Conservation (phyloP, 352 stramenopile species). For the Pythium brassicae region DNA sequence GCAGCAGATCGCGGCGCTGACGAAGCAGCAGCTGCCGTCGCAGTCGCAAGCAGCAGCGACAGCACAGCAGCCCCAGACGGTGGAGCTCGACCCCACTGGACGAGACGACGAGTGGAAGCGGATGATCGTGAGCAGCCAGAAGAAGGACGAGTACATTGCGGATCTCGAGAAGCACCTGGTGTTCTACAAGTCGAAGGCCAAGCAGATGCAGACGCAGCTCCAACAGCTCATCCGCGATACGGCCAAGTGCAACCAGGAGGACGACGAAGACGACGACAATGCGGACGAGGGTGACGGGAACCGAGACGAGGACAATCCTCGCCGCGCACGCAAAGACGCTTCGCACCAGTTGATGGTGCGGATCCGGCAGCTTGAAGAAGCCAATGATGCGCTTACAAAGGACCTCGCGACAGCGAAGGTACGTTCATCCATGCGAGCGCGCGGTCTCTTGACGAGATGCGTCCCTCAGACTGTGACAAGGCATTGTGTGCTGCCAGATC, state of each 20-base stretch:
- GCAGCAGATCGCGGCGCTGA: conserved; percentile 35
- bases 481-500: conserved; percentile 17
- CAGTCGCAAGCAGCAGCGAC: conserved; percentile 14
- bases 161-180: conserved; percentile 82
- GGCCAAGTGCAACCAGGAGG: conserved; percentile 24
- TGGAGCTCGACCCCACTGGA: conserved; percentile 24
- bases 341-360: conserved; percentile 35
- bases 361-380: conserved; percentile 67
- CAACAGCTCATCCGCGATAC: conserved; percentile 74
- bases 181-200: conserved; percentile 85
- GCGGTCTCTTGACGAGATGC: not conserved
- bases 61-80: conserved; percentile 15
- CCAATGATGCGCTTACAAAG: conserved; percentile 73
- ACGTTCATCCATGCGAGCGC: not conserved
- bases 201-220: conserved; percentile 81
- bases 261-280: conserved; percentile 21
- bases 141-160: conserved; percentile 83
- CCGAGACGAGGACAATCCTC: not conserved
- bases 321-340: not conserved
- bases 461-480: too few relatives aligned
- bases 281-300: not conserved
- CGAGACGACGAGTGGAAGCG: conserved; percentile 71
- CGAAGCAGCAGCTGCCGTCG: conserved; percentile 10
- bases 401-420: conserved; percentile 71
- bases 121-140: conserved; percentile 58